phyloP scores from a whole-genome alignment of 768 basidiomycete species.

The Obba rivulosa region DNA sequence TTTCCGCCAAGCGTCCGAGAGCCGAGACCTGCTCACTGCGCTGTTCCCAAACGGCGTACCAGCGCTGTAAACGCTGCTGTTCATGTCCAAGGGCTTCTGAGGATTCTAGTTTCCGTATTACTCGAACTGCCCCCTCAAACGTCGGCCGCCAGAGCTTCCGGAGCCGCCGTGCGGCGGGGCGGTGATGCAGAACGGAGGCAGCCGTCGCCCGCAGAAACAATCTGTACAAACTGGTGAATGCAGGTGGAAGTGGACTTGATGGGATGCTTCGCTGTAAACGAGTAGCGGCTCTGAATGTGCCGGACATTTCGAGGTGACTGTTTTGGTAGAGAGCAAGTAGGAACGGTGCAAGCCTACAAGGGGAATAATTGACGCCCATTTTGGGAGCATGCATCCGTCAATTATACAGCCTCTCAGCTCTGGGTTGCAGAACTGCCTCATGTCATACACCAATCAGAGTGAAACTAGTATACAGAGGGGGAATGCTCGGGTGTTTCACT shows the following conservation, averaged over 20 bases:
- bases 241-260: slow-evolving; percentile 20
- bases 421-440: too few relatives aligned
- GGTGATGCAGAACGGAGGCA: slow-evolving; percentile 53
- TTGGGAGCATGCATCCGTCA: too few relatives aligned
- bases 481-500: too few relatives aligned
- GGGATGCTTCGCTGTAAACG: too few relatives aligned
- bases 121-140: slow-evolving; percentile 46
- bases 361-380: too few relatives aligned
- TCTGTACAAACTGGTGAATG: slow-evolving; percentile 55
- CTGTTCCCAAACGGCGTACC: slow-evolving; percentile 50
- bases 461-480: too few relatives aligned
- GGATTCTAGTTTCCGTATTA: slow-evolving; percentile 36
- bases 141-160: slow-evolving; percentile 47
- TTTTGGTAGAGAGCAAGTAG: too few relatives aligned
- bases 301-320: too few relatives aligned
- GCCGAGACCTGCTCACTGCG: slow-evolving; percentile 36
- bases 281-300: too few relatives aligned
- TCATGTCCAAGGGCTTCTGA: slow-evolving; percentile 19
- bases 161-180: slow-evolving; percentile 36
- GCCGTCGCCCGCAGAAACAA: slow-evolving; percentile 52
- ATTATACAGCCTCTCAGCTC: too few relatives aligned
- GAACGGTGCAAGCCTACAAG: too few relatives aligned
- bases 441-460: too few relatives aligned
- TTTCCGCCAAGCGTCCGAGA: not conserved
- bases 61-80: slow-evolving; percentile 29